Percentiles rank a stretch among this genome's conserved stretches.
Evolutionary conservation across 371 early-diverging fungal species (phyloP).

Genomic region (Entomophthora muscae): DNA sequence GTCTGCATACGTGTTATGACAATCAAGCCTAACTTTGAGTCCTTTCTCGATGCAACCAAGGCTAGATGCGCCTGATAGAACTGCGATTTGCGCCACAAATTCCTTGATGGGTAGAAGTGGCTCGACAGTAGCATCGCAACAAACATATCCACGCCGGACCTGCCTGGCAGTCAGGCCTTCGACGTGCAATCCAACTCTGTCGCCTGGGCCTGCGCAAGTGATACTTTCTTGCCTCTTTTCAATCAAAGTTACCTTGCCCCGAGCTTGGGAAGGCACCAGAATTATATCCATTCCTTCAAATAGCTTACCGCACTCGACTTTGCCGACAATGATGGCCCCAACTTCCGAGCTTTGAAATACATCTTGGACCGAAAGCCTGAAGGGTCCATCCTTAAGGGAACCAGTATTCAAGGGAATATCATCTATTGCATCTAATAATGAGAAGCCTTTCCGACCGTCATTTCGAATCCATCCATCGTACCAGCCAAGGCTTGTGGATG

Average conservation of each 20-base stretch:
- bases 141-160: constrained; percentile 92
- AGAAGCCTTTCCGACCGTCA: constrained; percentile 78
- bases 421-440: constrained; percentile 88
- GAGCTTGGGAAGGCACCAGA: constrained; percentile 62
- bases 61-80: constrained; percentile 23
- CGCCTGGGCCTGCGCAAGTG: constrained; percentile 43
- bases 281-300: constrained; percentile 84
- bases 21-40: not conserved
- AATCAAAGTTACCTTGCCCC: not conserved
- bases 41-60: not conserved
- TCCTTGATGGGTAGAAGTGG: constrained; percentile 56
- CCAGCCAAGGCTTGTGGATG: not conserved
- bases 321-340: constrained; percentile 83
- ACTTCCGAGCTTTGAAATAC: constrained; percentile 93
- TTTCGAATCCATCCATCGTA: not conserved
- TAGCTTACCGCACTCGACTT: constrained; percentile 93
- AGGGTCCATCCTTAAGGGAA: constrained; percentile 86
- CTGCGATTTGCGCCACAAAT: constrained; percentile 88
- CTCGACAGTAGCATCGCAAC: constrained; percentile 93
- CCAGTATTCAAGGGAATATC: constrained; percentile 69
- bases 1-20: not conserved
- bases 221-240: not conserved
- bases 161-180: constrained; percentile 94
- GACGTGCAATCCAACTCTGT: constrained; percentile 97
- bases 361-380: constrained; percentile 93